Base-by-base conservation (phyloP, 208 protist genomes). In the Leishmania turanica region DNA sequence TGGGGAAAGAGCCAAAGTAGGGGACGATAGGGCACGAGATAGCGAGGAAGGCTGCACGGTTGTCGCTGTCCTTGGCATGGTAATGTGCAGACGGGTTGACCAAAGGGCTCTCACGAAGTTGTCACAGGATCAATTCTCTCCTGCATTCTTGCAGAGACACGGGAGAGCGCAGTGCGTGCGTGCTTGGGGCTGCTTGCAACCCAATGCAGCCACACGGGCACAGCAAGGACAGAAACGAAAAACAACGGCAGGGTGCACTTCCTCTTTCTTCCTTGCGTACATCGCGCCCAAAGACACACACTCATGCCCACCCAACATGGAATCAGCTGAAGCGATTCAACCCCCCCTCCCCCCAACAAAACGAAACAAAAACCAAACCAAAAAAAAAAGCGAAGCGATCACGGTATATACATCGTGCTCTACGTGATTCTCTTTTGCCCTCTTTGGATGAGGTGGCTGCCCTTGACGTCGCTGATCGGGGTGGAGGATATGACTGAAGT, bases 351-450 rank as follows among this genome's bases (percentile, higher is more conserved):
- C 0, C 34, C 0, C 0, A 37, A 37, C 0, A 37, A 37, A 37
- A 37, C 34, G 1, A 37, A 37, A 37, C 34, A 37, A 5, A 15
- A 15, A 27, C 0, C 34, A 3, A 34, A 34, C 34, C 34, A 37
- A 5, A 15, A 37, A 5, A 15, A 42, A 78, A 54, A n/a, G 31
- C 27, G 11, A 69, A 66, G 64, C 62, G 31, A 53, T 75, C 40
- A 21, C 71, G 40, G 24, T 75, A 71, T 79, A 19, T 79, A 79
- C 75, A 79, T 79, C 24, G 37, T 24, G 27, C 49, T 72, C 68
- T 37, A 72, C 21, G 68, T 51, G 40, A 53, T 60, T 65, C 64
- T 69, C 40, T 37, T 2, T 62, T 51, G 37, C 68, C 68, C 42
- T 31, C 42, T 49, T 53, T 21, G 21, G 11, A 42, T n/a, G 24